These are phyloP conservation scores for Apodospora peruviana DNA, from an alignment of 495 filamentous ascomycete species.

Conservation along the genomic window DNA sequence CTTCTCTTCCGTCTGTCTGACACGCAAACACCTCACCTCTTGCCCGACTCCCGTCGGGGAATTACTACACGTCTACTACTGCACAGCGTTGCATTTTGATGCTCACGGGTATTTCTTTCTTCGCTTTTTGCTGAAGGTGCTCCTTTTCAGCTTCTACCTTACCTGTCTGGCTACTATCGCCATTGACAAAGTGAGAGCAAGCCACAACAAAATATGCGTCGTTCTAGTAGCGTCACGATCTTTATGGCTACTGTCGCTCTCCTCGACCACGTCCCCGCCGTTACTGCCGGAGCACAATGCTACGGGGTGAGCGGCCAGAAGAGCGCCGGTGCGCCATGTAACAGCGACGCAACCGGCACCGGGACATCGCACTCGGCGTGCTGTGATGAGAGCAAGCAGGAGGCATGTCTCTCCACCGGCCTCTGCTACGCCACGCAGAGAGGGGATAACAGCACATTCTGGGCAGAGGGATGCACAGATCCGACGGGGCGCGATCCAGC, in stretches of 20 bases:
- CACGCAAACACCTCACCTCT: background rate
- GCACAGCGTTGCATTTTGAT: background rate
- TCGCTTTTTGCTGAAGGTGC: too few relatives aligned
- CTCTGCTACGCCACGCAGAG: slow-evolving; percentile 23
- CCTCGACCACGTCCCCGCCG: background rate
- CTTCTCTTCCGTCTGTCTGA: background rate
- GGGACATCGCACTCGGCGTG: slow-evolving; percentile 24
- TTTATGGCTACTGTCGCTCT: background rate
- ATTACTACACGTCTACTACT: background rate
- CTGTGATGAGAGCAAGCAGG: slow-evolving; percentile 21
- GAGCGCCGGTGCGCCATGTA: slow-evolving; percentile 10
- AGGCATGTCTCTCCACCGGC: slow-evolving; percentile 28
- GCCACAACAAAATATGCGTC: background rate
- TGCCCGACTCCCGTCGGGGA: background rate
- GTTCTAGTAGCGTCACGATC: background rate
- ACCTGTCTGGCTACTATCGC: too few relatives aligned
- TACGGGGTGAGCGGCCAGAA: slow-evolving; percentile 18
- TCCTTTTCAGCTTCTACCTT: too few relatives aligned
- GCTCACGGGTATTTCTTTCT: too few relatives aligned
- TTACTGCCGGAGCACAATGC: slow-evolving; percentile 7
- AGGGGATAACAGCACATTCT: slow-evolving; percentile 22
- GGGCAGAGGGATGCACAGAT: slow-evolving; percentile 26
- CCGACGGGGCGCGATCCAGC: slow-evolving; percentile 22
- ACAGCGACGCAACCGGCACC: slow-evolving; percentile 13
- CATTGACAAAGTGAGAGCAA: background rate